These are phyloP conservation scores for Ophiosphaerella narmari DNA, from an alignment of 2,329 filamentous ascomycete species.

Conservation along the genomic window DNA sequence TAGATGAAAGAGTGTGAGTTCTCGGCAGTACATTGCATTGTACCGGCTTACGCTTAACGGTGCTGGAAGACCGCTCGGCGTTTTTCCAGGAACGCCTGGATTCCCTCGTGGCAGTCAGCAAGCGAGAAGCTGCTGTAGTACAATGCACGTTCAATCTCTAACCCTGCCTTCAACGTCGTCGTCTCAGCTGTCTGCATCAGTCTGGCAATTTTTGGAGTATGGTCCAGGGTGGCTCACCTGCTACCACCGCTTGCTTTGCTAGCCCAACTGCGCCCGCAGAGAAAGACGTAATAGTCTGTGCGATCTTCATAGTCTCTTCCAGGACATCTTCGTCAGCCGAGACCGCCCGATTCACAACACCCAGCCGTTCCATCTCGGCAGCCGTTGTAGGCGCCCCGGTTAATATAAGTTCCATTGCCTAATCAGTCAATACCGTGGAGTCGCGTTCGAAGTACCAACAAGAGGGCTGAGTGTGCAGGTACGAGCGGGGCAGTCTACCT, in stretches of 20 bases:
- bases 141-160: constrained; percentile 42
- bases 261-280: constrained; percentile 49
- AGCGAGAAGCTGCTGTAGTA: constrained; percentile 46
- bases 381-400: constrained; percentile 47
- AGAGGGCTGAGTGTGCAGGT: constrained; percentile 1
- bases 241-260: constrained; percentile 52
- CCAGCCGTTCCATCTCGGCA: constrained; percentile 47
- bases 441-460: neutral
- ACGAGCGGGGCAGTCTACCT: constrained; percentile 26
- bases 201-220: constrained; percentile 10
- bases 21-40: neutral
- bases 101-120: constrained; percentile 49
- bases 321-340: constrained; percentile 43
- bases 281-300: constrained; percentile 47
- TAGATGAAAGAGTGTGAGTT: neutral
- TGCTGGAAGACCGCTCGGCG: constrained; percentile 31
- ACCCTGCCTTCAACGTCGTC: constrained; percentile 48
- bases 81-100: constrained; percentile 51
- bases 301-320: constrained; percentile 46
- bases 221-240: constrained; percentile 36
- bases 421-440: constrained; percentile 13
- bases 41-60: constrained; percentile 3
- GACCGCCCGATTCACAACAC: constrained; percentile 49
- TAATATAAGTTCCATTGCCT: constrained; percentile 54
- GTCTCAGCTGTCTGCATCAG: constrained; percentile 44